Conservation (phyloP, 2,329 filamentous ascomycete genomes). For the Cytospora leucostoma region DNA sequence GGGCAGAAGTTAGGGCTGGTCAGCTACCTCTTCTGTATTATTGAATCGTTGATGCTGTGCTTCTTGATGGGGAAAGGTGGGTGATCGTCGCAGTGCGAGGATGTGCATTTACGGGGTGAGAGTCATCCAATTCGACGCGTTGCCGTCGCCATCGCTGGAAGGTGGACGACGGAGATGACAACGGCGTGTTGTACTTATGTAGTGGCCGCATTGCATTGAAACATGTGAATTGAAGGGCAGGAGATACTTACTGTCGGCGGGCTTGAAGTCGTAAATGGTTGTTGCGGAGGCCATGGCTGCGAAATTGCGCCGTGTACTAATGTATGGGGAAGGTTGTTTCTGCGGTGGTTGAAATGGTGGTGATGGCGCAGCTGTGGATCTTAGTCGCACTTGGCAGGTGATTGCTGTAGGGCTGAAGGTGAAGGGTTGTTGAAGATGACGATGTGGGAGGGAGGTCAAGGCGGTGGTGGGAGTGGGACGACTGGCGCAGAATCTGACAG, state of each 20-base stretch:
- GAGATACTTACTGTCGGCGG: constrained; percentile 69
- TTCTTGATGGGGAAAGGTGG: constrained; percentile 14
- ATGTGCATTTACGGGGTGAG: constrained; percentile 14
- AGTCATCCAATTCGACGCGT: constrained; percentile 9
- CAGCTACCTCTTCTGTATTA: constrained; percentile 9
- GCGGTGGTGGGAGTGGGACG: constrained; percentile 2
- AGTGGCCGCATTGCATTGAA: neutral
- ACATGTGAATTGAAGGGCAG: neutral
- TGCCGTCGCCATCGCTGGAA: neutral
- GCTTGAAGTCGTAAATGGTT: constrained; percentile 81
- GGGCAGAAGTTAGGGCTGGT: constrained; percentile 22
- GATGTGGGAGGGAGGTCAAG: constrained; percentile 3
- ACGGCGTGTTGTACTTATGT: constrained; percentile 11
- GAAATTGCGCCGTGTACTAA: constrained; percentile 23
- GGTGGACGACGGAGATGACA: neutral
- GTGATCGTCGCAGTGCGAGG: neutral
- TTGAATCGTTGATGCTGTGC: neutral
- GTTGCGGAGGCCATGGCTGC: constrained; percentile 67
- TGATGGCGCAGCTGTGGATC: constrained; percentile 14
- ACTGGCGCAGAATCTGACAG: constrained; percentile 12
- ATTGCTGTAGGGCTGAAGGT: constrained; percentile 5
- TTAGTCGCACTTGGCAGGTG: constrained; percentile 18
- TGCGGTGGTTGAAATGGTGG: neutral
- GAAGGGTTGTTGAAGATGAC: constrained; percentile 6
- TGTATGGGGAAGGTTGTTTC: too few relatives aligned